phyloP scores from a whole-genome alignment of 768 basidiomycete species.

The Leucocoprinus leucothites region DNA sequence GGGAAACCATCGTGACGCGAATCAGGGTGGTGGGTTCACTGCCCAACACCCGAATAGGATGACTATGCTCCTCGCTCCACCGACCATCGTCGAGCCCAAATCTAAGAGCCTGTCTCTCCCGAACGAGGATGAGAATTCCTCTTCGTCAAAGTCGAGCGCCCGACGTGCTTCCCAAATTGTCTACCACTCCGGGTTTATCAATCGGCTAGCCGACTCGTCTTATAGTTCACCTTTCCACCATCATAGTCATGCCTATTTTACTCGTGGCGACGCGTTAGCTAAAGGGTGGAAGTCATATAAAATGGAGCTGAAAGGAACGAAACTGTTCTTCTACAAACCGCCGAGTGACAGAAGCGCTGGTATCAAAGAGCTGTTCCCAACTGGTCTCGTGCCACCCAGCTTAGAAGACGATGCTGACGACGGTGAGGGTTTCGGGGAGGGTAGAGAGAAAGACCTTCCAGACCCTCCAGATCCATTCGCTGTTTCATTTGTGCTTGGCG shows the following conservation, averaged over 20 bases:
- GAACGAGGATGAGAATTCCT: neutral
- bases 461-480: slow-evolving; percentile 17
- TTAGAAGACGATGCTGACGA: slow-evolving; percentile 46
- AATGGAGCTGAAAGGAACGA: slow-evolving; percentile 78
- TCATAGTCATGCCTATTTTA: slow-evolving; percentile 24
- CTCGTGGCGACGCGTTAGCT: slow-evolving; percentile 28
- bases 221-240: slow-evolving; percentile 18
- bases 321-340: slow-evolving; percentile 84
- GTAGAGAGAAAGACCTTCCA: slow-evolving; percentile 10
- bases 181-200: slow-evolving; percentile 72
- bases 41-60: slow-evolving; percentile 18
- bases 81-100: slow-evolving; percentile 41
- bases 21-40: neutral
- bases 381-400: slow-evolving; percentile 51
- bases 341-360: slow-evolving; percentile 63
- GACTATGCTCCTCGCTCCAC: slow-evolving; percentile 44
- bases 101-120: neutral
- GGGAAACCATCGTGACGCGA: neutral
- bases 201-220: slow-evolving; percentile 55
- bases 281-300: slow-evolving; percentile 90
- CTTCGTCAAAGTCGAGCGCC: slow-evolving; percentile 22
- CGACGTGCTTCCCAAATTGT: slow-evolving; percentile 79
- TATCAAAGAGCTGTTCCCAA: slow-evolving; percentile 75
- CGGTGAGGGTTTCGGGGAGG: slow-evolving; percentile 18
- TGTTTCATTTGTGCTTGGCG: slow-evolving; percentile 8